Conservation (phyloP, 306 rosid species). For the Prunus mira region DNA sequence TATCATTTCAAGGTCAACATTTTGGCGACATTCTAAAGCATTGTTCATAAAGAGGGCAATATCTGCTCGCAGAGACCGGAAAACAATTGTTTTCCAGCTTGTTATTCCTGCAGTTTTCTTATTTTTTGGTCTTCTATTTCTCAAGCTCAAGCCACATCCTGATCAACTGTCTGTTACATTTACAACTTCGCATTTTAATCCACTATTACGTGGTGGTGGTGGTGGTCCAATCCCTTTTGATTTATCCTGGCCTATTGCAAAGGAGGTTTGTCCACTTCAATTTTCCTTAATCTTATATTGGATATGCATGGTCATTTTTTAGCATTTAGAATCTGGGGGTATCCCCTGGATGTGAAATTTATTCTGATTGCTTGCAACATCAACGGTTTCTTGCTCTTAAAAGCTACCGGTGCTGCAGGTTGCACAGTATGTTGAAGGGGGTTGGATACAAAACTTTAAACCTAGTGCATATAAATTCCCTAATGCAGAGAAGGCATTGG, state of each 20-base stretch:
- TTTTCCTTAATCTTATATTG: not conserved
- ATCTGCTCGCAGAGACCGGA: conserved; percentile 89
- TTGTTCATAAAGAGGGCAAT: conserved; percentile 78
- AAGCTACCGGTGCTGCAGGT: conserved; percentile 52
- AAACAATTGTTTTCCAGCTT: conserved; percentile 89
- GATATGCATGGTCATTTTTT: not conserved
- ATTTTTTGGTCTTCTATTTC: conserved; percentile 81
- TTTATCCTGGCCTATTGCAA: conserved; percentile 68
- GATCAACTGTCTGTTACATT: conserved; percentile 76
- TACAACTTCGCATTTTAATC: conserved; percentile 87
- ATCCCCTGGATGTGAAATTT: conserved; percentile 4
- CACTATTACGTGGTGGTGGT: conserved; percentile 81
- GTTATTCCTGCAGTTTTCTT: conserved; percentile 84
- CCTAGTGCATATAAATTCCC: conserved; percentile 71
- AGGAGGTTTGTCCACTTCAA: conserved; percentile 58
- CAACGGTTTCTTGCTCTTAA: conserved; percentile 12
- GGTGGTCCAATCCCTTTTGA: conserved; percentile 96
- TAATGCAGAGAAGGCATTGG: conserved; percentile 61
- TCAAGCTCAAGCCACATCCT: conserved; percentile 97
- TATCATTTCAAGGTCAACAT: conserved; percentile 63
- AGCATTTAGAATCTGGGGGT: not conserved
- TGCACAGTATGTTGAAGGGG: conserved; percentile 62
- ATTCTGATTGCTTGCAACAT: conserved; percentile 16
- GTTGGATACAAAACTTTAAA: conserved; percentile 71
- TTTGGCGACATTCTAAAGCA: conserved; percentile 89